phyloP scores from a whole-genome alignment of 768 basidiomycete species.

The Boletus rubescentipes region DNA sequence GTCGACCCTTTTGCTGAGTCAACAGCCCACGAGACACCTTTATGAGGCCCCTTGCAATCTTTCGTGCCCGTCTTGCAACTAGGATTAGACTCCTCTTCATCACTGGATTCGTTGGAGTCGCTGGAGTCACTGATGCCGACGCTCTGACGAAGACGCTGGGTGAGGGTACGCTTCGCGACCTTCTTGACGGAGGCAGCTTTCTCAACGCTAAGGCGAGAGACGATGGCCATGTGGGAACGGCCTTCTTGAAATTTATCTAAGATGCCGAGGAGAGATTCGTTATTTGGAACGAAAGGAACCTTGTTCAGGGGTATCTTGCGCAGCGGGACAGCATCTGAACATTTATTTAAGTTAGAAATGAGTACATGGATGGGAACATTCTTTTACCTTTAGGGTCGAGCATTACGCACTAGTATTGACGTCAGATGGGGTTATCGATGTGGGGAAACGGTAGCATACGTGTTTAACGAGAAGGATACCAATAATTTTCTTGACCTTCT shows the following conservation, averaged over 20 bases:
- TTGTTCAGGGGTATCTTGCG: conserved; percentile 83
- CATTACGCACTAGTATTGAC: conserved; percentile 56
- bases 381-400: conserved; percentile 75
- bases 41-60: conserved; percentile 22
- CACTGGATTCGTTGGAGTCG: conserved; percentile 48
- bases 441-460: conserved; percentile 22
- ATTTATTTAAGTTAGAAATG: not conserved
- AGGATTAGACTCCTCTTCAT: conserved; percentile 35
- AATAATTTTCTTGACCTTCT: conserved; percentile 76
- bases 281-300: conserved; percentile 82
- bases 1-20: conserved; percentile 34
- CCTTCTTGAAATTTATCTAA: conserved; percentile 90
- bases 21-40: conserved; percentile 33
- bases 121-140: conserved; percentile 73
- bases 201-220: conserved; percentile 70
- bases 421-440: not conserved
- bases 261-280: conserved; percentile 81
- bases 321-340: conserved; percentile 73
- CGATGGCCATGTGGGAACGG: conserved; percentile 89
- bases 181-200: conserved; percentile 82
- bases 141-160: conserved; percentile 71
- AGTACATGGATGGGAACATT: too few species aligned
- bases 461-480: conserved; percentile 89
- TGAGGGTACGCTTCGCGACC: conserved; percentile 76
- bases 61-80: conserved; percentile 17